Base-by-base conservation (phyloP, 768 basidiomycete genomes). In the Mycena chlorophos region DNA sequence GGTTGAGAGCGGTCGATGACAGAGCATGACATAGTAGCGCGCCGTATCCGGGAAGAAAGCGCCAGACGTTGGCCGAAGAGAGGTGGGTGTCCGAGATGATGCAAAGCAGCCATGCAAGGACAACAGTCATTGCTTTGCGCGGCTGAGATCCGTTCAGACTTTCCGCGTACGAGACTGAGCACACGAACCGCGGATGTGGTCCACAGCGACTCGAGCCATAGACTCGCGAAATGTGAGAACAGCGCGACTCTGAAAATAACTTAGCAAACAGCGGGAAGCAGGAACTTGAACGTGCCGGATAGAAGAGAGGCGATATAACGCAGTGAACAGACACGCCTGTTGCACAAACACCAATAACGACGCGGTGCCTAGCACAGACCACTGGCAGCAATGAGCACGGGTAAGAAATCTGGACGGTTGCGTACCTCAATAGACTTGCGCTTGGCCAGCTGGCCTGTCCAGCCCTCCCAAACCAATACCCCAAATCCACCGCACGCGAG, bases 401-500 rank as follows among this genome's bases (percentile, higher is more conserved):
- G 52, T 50, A 28, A n/a, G 39, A 25, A 47, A 25, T 25, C 14
- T 45, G 38, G n/a, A 26, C 51, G 29, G 37, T 40, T 34, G 65
- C 81, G 47, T 65, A 86, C 87, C 77, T 89, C 87, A 30, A 87
- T 78, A 25, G 74, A 71, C 60, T 76, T 78, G 62, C 77, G 78
- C 63, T 78, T 84, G 47, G 74, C 72, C 57, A 83, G 65, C 63
- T 84, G 78, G 3, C 81, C 81, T 0, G 81, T 83, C 46, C 74
- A 56, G 1, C 71, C 77, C 57, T 85, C 84, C 85, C 87, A 85
- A 19, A 82, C 69, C 42, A 88, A 61, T 39, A 83, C 78, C 19
- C 82, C 84, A 51, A 89, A 63, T n/a, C 82, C 86, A n/a, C 83
- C 87, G 61, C 84, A 83, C 3, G 86, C 87, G 50, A 91, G 73